These are phyloP conservation scores for Quercus gilva DNA, from an alignment of 306 rosid genomes.

Conservation along the genomic window DNA sequence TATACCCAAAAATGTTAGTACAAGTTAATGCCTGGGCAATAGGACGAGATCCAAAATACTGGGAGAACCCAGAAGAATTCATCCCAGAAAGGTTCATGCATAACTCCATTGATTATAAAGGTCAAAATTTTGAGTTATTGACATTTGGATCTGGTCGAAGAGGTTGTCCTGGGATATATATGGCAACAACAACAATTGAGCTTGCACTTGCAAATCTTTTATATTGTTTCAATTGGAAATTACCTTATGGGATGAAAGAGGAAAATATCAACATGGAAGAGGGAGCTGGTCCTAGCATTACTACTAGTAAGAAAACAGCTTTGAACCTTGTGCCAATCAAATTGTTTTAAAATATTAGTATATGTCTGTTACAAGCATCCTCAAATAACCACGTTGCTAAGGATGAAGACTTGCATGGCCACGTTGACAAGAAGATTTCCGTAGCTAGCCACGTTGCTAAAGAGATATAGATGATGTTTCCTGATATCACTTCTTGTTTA, in stretches of 20 bases:
- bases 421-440: no score
- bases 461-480: no score
- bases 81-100: no score
- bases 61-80: no score
- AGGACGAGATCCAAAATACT: no score
- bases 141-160: slow-evolving; percentile 53
- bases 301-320: slow-evolving; percentile 29
- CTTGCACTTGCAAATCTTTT: slow-evolving; percentile 45
- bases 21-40: no score
- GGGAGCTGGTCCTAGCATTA: slow-evolving; percentile 6
- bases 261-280: slow-evolving; percentile 45
- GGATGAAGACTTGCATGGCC: no score
- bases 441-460: no score
- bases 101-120: slow-evolving; percentile 1
- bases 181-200: slow-evolving; percentile 9
- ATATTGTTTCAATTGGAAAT: slow-evolving; percentile 41
- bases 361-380: no score
- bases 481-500: no score
- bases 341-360: background rate
- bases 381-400: no score
- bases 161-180: slow-evolving; percentile 32
- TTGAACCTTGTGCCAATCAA: slow-evolving; percentile 29
- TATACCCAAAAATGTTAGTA: no score
- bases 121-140: slow-evolving; percentile 38
- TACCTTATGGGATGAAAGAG: slow-evolving; percentile 8